Conservation (phyloP, 768 basidiomycete species). For the Agaricus subrufescens region DNA sequence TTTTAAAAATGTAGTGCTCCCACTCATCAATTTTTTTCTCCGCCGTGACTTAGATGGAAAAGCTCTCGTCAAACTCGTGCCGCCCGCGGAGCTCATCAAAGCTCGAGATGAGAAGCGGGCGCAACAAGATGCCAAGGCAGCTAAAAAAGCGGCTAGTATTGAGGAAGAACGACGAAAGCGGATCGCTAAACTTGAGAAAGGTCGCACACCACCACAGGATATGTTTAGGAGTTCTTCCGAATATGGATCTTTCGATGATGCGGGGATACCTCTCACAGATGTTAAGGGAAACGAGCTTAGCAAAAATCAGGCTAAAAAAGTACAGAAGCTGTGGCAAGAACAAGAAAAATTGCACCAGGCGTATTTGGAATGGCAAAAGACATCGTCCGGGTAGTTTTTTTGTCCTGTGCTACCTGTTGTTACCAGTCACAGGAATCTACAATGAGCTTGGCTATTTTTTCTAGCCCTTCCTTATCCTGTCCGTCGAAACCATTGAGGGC, state of each 20-base stretch:
- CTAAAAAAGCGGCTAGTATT: constrained; percentile 69
- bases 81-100: constrained; percentile 74
- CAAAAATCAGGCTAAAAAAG: constrained; percentile 76
- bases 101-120: constrained; percentile 87
- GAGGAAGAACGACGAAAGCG: constrained; percentile 66
- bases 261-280: constrained; percentile 84
- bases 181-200: constrained; percentile 79
- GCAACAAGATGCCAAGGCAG: constrained; percentile 66
- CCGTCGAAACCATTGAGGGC: constrained; percentile 65
- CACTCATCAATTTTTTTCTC: constrained; percentile 4
- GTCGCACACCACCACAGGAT: constrained; percentile 64
- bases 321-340: constrained; percentile 62
- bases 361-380: constrained; percentile 49
- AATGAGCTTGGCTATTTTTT: constrained; percentile 63
- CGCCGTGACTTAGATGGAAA: constrained; percentile 66
- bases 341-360: constrained; percentile 84
- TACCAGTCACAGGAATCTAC: constrained; percentile 67
- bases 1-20: neutral
- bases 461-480: constrained; percentile 74
- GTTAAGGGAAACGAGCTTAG: constrained; percentile 78
- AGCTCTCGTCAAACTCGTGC: constrained; percentile 89
- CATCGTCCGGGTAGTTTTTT: constrained; percentile 5
- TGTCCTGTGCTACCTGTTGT: constrained; percentile 7
- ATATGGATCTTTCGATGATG: constrained; percentile 81
- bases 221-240: constrained; percentile 77